Base-by-base conservation (phyloP, 2,329 filamentous ascomycete genomes). In the Fusarium pseudocircinatum region DNA sequence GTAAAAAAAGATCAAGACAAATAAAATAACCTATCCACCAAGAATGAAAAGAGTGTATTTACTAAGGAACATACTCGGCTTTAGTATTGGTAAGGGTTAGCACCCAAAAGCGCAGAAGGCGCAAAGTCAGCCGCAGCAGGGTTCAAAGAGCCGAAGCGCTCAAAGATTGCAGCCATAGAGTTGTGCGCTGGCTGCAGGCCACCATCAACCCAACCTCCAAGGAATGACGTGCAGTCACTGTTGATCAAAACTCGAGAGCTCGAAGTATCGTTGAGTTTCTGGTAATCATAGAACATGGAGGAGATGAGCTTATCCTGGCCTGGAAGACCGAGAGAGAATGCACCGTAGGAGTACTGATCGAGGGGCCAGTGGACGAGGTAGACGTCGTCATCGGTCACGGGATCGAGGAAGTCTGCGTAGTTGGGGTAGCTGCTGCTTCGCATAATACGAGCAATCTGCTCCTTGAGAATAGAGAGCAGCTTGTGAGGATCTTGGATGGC, bases 211-310 rank as follows among this genome's bases (percentile, higher is more conserved):
- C 50, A 54, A 5, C 50, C 50, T 18, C 50, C 50, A 2, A 54
- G 34, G 34, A 40, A 54, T 28, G 50, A 54, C 24, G 50, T 54
- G 50, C 50, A 54, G 34, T 54, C 50, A 18, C 34, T 54, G 20
- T 54, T 54, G 11, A 54, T 54, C 50, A 54, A 10, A 6, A 54
- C 34, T 4, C 50, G 20, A 7, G 50, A 54, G 34, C 50, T 54
- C 7, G 50, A 54, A 7, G 50, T 40, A 7, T 40, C 24, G 11
- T 54, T 40, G 20, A 54, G 50, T 15, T 54, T 54, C 15, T 54
- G 34, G 14, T 39, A 40, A 11, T 54, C 50, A 7, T 54, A 40
- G 50, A 54, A 40, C 50, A 54, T 54, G 11, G 50, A 54, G 13
- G 34, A 54, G 20, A 54, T 53, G 20, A 53, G 50, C 24, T 28